Conservation (phyloP, 208 protist genomes). For the Trypanosomatidae sp. region DNA sequence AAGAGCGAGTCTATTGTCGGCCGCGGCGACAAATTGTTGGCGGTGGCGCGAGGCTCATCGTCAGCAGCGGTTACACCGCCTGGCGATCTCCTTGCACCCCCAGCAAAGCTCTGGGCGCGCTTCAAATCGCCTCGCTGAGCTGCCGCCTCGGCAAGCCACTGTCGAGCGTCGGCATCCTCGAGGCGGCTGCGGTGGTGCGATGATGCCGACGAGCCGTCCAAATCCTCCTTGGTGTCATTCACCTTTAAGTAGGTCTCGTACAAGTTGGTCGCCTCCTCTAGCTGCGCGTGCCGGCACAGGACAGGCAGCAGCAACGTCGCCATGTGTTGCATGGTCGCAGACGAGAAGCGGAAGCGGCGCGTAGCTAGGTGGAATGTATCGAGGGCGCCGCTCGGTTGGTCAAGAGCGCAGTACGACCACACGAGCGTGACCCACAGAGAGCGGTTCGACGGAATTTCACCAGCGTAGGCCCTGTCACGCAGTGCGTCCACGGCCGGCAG, state of each 20-base stretch:
- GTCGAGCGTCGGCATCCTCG: constrained; percentile 31
- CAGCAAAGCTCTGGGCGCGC: constrained; percentile 14
- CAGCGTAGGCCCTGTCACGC: constrained; percentile 68
- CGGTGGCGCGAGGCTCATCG: background rate
- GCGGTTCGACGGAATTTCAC: constrained; percentile 49
- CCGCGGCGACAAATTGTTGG: background rate
- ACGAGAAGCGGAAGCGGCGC: constrained; percentile 46
- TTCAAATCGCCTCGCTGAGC: constrained; percentile 60
- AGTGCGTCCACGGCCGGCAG: constrained; percentile 45
- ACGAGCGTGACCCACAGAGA: constrained; percentile 78
- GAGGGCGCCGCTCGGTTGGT: constrained; percentile 41
- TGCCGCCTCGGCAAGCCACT: constrained; percentile 72
- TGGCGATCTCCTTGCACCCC: background rate
- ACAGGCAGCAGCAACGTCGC: constrained; percentile 59
- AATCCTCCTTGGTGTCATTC: background rate
- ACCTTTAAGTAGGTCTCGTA: constrained; percentile 33
- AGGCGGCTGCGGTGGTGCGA: constrained; percentile 3
- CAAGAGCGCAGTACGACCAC: constrained; percentile 68
- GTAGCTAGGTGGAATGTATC: constrained; percentile 57
- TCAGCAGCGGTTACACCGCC: background rate
- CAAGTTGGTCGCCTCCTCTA: constrained; percentile 42
- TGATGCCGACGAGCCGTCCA: background rate
- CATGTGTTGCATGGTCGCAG: constrained; percentile 67
- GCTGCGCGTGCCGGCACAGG: constrained; percentile 45
- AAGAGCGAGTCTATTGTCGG: constrained; percentile 23